A percentile compares a stretch with the other conserved stretches of the same genome.
phyloP scores from a whole-genome alignment of 73 alveolate genomes.

The Paramecium octaurelia region DNA sequence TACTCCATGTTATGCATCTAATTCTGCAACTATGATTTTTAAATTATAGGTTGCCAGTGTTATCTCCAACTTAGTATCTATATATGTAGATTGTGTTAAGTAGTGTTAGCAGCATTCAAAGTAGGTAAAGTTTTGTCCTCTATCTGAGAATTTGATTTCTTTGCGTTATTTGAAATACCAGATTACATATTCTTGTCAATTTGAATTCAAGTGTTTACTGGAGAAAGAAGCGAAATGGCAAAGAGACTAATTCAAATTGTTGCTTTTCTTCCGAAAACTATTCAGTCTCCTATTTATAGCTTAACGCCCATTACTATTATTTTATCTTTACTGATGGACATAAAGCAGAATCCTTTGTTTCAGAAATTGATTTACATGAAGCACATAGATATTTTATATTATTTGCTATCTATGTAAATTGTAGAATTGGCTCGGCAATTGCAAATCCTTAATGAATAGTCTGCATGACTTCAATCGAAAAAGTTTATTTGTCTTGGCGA shows the following conservation, averaged over 20 bases:
- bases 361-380: not conserved
- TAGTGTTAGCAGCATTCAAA: constrained; percentile 72
- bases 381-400: not conserved
- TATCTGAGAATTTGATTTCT: constrained; percentile 93
- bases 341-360: constrained; percentile 30
- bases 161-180: constrained; percentile 83
- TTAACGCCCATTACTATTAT: not conserved
- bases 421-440: constrained; percentile 68
- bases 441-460: constrained; percentile 73
- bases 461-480: constrained; percentile 60
- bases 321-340: constrained; percentile 47
- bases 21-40: constrained; percentile 79
- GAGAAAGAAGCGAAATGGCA: constrained; percentile 49
- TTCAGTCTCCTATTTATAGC: constrained; percentile 22
- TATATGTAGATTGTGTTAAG: constrained; percentile 78
- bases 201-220: constrained; percentile 12
- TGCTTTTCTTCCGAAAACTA: constrained; percentile 37
- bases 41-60: constrained; percentile 66
- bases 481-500: not conserved
- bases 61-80: constrained; percentile 82
- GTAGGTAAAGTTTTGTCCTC: constrained; percentile 97
- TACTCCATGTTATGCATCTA: constrained; percentile 90
- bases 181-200: constrained; percentile 94
- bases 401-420: constrained; percentile 62
- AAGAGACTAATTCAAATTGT: constrained; percentile 50